Percentiles rank a stretch among this genome's conserved stretches.
Evolutionary conservation across 2,329 filamentous ascomycete genomes (phyloP).

Genomic region (Pestalotiopsis sp.): DNA sequence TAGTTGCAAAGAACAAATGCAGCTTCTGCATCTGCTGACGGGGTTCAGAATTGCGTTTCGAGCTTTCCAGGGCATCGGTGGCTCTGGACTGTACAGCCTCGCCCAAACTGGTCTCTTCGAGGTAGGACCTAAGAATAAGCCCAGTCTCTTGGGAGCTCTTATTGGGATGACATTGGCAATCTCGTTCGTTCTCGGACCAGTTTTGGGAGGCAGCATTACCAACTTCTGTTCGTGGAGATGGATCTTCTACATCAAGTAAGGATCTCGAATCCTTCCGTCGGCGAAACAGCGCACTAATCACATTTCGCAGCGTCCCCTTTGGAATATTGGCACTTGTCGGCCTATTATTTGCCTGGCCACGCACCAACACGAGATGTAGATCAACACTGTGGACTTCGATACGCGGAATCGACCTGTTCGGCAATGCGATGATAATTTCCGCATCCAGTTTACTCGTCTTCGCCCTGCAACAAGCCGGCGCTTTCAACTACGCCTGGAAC

Average conservation of each 20-base stretch:
- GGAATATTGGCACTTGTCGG: constrained; percentile 48
- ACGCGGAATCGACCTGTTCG: constrained; percentile 54
- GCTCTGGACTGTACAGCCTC: constrained; percentile 63
- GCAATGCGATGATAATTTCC: constrained; percentile 51
- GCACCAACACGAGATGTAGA: constrained; percentile 33
- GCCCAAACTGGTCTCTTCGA: constrained; percentile 61
- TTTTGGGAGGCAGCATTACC: constrained; percentile 60
- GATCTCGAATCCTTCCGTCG: neutral
- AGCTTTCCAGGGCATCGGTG: constrained; percentile 63
- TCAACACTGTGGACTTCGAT: constrained; percentile 45
- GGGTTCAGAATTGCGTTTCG: constrained; percentile 56
- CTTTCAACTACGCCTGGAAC: constrained; percentile 53
- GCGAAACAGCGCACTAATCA: constrained; percentile 15
- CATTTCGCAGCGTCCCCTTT: constrained; percentile 47
- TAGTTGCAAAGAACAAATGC: constrained; percentile 22
- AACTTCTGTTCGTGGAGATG: constrained; percentile 59
- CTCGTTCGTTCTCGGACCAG: constrained; percentile 60
- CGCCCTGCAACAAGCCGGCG: constrained; percentile 59
- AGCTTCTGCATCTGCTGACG: neutral
- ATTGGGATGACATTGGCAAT: constrained; percentile 59
- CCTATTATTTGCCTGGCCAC: constrained; percentile 51
- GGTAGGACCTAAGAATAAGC: constrained; percentile 54
- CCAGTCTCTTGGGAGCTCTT: constrained; percentile 56
- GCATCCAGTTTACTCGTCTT: constrained; percentile 59
- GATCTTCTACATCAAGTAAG: constrained; percentile 66